Evolutionary conservation across 2,329 filamentous ascomycete genomes (phyloP).

Genomic region (Penicillium rolfsii): DNA sequence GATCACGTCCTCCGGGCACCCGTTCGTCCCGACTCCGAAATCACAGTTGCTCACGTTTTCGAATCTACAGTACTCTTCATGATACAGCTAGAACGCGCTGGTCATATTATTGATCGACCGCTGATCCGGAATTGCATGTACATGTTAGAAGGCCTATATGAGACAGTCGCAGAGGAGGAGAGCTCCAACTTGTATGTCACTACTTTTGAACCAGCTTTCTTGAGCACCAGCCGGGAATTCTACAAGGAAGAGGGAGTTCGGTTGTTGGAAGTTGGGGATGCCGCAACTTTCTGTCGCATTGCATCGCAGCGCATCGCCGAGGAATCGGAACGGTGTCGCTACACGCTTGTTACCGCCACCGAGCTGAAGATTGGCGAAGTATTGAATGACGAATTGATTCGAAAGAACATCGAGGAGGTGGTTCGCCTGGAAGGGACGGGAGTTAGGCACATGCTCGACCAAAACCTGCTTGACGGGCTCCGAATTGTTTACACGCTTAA

Average conservation of each 20-base stretch:
- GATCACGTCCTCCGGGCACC: slow-evolving; percentile 76
- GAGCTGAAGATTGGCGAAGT: slow-evolving; percentile 73
- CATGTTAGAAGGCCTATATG: slow-evolving; percentile 89
- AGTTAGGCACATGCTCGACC: slow-evolving; percentile 86
- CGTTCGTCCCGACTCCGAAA: slow-evolving; percentile 47
- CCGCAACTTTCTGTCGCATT: slow-evolving; percentile 77
- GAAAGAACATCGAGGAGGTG: slow-evolving; percentile 76
- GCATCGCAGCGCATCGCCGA: slow-evolving; percentile 75
- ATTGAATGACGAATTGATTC: slow-evolving; percentile 79
- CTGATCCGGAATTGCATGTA: slow-evolving; percentile 80
- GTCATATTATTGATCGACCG: slow-evolving; percentile 82
- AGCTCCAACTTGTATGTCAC: slow-evolving; percentile 80
- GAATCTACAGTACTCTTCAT: slow-evolving; percentile 85
- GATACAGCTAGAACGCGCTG: slow-evolving; percentile 87
- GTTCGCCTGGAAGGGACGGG: slow-evolving; percentile 83
- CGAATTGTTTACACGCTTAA: slow-evolving; percentile 81
- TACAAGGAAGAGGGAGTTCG: slow-evolving; percentile 75
- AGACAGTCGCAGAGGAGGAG: slow-evolving; percentile 76
- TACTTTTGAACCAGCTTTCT: slow-evolving; percentile 77
- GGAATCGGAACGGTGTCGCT: slow-evolving; percentile 79
- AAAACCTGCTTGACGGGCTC: slow-evolving; percentile 78
- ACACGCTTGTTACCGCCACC: slow-evolving; percentile 75
- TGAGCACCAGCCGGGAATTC: slow-evolving; percentile 70
- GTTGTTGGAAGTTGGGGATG: slow-evolving; percentile 76
- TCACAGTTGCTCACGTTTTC: slow-evolving; percentile 71